Evolutionary conservation across 352 stramenopile genomes (phyloP), one percentile per base, ranked within the genome.

Genomic region (Globisporangium heterothallicum): DNA sequence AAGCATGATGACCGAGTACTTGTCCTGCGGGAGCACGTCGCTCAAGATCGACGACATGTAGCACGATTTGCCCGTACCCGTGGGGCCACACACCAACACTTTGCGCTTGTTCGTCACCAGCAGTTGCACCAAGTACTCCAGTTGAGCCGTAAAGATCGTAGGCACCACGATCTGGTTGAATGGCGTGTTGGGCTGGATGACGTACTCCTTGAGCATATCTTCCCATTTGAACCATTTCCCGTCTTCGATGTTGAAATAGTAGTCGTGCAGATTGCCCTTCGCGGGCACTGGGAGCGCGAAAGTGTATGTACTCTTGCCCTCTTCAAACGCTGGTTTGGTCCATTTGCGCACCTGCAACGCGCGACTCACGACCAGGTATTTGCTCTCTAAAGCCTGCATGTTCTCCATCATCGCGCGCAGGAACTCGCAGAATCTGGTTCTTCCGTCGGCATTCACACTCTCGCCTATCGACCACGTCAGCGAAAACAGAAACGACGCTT

Each of bases 131-230:
- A 98, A 69, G 30, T 84, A 94, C 51, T 92, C 78, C 51, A 97
- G 67, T 47, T 97, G 90, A 14, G 87, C 85, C 4, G 92, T 98
- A 59, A 95, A 96, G 38, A 91, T 95, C 47, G 88, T 98, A 19
- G 92, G 92, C 21, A 98, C 91, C 13, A 98, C 88, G 55, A 98
- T 97, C 56, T 94, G 73, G 46, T 87, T 95, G 54, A 97, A 96
- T 21, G 82, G 80, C 3, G 84, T 92, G 42, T 83, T 88, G 19
- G 78, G 72, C 13, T 80, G 66, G 48, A 98, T 97, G 18, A 82
- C 65, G 49, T 95, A 95, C 27, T 90, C 59, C 4, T 79, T 77
- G 14, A 98, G 66, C 30, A 89, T 81, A 16, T 97, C 89, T 55
- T 94, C 79, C 92, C 92, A 98, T 19, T 76, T 80, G n/a, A 88